Percentiles rank a stretch among this genome's conserved stretches.
These are phyloP conservation scores for Digitaria exilis DNA, from an alignment of 202 grass and related monocot species.

Conservation along the genomic window DNA sequence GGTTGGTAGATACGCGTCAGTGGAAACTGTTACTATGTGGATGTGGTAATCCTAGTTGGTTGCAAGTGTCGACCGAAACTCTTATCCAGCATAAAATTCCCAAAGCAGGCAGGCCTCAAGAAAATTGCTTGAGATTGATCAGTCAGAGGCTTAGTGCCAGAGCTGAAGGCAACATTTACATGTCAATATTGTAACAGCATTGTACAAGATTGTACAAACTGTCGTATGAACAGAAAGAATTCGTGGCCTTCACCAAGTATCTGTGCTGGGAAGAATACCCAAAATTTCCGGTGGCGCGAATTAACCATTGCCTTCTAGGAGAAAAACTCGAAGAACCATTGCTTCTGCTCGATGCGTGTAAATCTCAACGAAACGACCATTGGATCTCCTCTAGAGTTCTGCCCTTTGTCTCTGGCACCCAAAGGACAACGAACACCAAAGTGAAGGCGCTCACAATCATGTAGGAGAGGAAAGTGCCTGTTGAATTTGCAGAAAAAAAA, in stretches of 20 bases:
- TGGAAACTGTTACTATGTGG: not conserved
- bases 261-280: constrained; percentile 4
- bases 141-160: not conserved
- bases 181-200: not conserved
- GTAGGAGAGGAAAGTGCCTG: constrained; percentile 87
- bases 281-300: not conserved
- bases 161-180: not conserved
- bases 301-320: constrained; percentile 5
- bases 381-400: constrained; percentile 94
- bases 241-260: not conserved
- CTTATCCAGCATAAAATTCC: not conserved
- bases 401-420: constrained; percentile 95
- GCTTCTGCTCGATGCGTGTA: not conserved
- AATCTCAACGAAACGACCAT: constrained; percentile 75
- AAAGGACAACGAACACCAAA: constrained; percentile 73
- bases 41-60: not conserved
- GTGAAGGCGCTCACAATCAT: constrained; percentile 63
- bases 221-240: constrained; percentile 23
- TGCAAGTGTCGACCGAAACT: not conserved
- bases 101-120: not conserved
- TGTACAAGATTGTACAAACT: constrained; percentile 19
- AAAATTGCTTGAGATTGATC: not conserved
- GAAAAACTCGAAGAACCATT: not conserved
- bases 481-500: constrained; percentile 4
- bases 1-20: not conserved